Evolutionary conservation across 768 basidiomycete genomes (phyloP).

Genomic region (Mycena venus): DNA sequence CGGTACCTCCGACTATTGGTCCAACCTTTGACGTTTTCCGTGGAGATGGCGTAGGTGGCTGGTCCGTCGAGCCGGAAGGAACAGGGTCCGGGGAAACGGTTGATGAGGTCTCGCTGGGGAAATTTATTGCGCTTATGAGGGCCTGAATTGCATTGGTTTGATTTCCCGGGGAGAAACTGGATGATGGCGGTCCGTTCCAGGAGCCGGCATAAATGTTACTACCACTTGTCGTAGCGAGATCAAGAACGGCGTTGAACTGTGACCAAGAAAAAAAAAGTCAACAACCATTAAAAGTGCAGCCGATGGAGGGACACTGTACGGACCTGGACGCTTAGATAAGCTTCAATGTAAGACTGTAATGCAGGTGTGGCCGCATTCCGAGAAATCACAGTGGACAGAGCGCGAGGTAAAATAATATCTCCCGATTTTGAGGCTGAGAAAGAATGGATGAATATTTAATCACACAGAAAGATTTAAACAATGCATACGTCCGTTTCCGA

Average conservation of each 20-base stretch:
- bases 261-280: neutral
- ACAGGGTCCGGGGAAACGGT: neutral
- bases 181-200: neutral
- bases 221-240: slow-evolving; percentile 15
- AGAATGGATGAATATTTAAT: neutral
- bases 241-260: slow-evolving; percentile 29
- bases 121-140: neutral
- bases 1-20: neutral
- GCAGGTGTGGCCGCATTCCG: neutral
- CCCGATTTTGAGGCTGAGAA: neutral
- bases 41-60: neutral
- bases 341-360: neutral
- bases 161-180: neutral
- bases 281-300: too few relatives aligned
- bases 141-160: neutral
- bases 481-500: neutral
- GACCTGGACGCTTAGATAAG: neutral
- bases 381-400: neutral
- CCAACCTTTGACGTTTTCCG: neutral
- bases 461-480: neutral
- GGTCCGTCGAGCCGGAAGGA: neutral
- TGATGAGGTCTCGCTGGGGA: neutral
- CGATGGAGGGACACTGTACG: too few relatives aligned
- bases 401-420: neutral
- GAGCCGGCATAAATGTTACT: slow-evolving; percentile 21